These are phyloP conservation scores for Penicillium cosmopolitanum DNA, from an alignment of 495 filamentous ascomycete genomes.

Conservation along the genomic window DNA sequence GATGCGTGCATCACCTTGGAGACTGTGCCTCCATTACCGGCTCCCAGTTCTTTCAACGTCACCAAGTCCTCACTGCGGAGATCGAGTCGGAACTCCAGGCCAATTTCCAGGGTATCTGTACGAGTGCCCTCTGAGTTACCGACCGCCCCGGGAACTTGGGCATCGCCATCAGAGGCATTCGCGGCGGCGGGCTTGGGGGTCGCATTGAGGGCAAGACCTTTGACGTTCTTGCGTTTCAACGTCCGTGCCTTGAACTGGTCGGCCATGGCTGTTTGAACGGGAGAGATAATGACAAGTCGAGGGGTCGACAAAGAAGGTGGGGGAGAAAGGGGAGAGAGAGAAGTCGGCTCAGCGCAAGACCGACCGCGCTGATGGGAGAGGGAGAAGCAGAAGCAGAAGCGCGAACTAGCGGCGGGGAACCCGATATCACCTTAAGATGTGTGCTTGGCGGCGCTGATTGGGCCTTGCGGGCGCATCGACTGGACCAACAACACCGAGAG, in stretches of 20 bases:
- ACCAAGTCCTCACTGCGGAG: constrained; percentile 90
- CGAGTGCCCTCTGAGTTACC: constrained; percentile 64
- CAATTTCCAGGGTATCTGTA: constrained; percentile 88
- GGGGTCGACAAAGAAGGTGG: constrained; percentile 14
- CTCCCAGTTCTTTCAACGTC: constrained; percentile 90
- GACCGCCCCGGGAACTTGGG: constrained; percentile 60
- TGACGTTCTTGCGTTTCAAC: constrained; percentile 97
- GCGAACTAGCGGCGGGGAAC: constrained; percentile 37
- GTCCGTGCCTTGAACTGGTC: constrained; percentile 86
- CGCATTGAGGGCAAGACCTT: constrained; percentile 83
- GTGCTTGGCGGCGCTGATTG: constrained; percentile 39
- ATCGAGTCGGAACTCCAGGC: constrained; percentile 93
- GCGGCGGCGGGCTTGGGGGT: constrained; percentile 60
- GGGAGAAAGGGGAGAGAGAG: constrained; percentile 8
- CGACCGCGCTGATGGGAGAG: constrained; percentile 22
- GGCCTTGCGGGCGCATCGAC: constrained; percentile 34
- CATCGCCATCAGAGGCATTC: constrained; percentile 61
- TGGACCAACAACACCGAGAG: constrained; percentile 27
- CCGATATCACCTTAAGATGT: constrained; percentile 37
- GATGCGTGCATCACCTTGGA: constrained; percentile 96
- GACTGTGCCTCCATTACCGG: constrained; percentile 95
- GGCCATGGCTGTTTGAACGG: constrained; percentile 60
- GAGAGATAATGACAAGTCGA: constrained; percentile 2
- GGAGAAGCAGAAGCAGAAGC: constrained; percentile 22
- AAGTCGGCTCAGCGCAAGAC: constrained; percentile 17